Conservation (phyloP, 768 basidiomycete genomes). For the Cyclocybe cylindracea region DNA sequence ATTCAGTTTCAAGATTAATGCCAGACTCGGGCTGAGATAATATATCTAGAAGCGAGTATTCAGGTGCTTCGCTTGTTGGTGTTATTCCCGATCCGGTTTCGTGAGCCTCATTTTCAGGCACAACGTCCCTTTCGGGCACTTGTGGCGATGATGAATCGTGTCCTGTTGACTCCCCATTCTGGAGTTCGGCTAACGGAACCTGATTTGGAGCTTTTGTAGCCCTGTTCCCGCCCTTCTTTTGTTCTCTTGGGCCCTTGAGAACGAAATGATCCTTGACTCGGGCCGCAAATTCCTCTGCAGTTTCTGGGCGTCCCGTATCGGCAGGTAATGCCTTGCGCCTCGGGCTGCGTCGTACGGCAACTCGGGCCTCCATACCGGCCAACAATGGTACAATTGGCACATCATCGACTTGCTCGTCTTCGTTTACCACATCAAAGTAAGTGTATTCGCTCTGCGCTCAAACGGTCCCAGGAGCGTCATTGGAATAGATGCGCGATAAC, state of each 20-base stretch:
- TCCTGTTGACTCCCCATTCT: too few relatives aligned
- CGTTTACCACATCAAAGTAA: constrained; percentile 16
- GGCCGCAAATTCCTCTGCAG: constrained; percentile 16
- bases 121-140: not conserved
- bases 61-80: not conserved
- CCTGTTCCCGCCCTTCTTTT: constrained; percentile 22
- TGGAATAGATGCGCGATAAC: constrained; percentile 22
- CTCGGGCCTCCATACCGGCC: not conserved
- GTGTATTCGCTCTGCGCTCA: constrained; percentile 15
- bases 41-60: not conserved
- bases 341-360: not conserved
- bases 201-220: not conserved
- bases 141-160: not conserved
- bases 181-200: not conserved
- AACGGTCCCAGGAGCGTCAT: constrained; percentile 17
- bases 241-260: constrained; percentile 24
- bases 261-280: constrained; percentile 21
- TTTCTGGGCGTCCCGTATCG: constrained; percentile 17
- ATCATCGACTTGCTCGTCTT: not conserved
- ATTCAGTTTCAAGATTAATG: constrained; percentile 3
- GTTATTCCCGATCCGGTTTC: not conserved
- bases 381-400: not conserved
- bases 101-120: not conserved
- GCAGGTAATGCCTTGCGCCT: constrained; percentile 3
- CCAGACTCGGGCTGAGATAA: not conserved